Percentiles rank a stretch among this genome's conserved stretches.
Evolutionary conservation across 2,329 filamentous ascomycete genomes (phyloP).

Genomic region (Fusarium pilosicola): DNA sequence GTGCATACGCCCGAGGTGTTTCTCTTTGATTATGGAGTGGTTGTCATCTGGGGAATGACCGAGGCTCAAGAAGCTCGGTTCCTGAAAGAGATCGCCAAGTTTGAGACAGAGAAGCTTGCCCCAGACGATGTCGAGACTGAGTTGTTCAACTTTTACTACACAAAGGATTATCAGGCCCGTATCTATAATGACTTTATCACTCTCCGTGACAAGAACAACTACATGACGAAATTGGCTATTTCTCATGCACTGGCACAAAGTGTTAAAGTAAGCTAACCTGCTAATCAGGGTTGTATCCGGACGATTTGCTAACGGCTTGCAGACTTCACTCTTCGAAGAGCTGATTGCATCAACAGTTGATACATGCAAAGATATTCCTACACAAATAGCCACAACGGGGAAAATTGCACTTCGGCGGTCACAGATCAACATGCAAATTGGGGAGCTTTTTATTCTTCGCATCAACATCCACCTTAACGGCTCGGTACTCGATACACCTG

Average conservation of each 20-base stretch:
- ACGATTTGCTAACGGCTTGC: slow-evolving; percentile 28
- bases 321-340: slow-evolving; percentile 96
- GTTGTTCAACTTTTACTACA: slow-evolving; percentile 99
- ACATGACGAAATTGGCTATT: slow-evolving; percentile 98
- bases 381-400: slow-evolving; percentile 90
- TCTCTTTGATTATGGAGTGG: slow-evolving; percentile 95
- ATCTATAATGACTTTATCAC: slow-evolving; percentile 99
- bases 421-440: slow-evolving; percentile 99
- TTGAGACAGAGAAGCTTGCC: slow-evolving; percentile 89
- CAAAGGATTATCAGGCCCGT: slow-evolving; percentile 93
- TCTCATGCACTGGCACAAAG: slow-evolving; percentile 95
- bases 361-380: slow-evolving; percentile 90
- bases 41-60: slow-evolving; percentile 98
- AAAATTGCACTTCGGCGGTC: slow-evolving; percentile 88
- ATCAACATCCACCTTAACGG: slow-evolving; percentile 99
- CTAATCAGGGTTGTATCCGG: not conserved
- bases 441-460: slow-evolving; percentile 94
- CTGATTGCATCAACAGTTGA: slow-evolving; percentile 94
- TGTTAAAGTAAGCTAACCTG: slow-evolving; percentile 73
- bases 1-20: slow-evolving; percentile 96
- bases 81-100: slow-evolving; percentile 92
- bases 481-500: slow-evolving; percentile 93
- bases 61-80: slow-evolving; percentile 89
- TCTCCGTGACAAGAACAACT: slow-evolving; percentile 90
- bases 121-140: slow-evolving; percentile 93